These are phyloP conservation scores for Deinandra increscens DNA, from an alignment of 129 eudicot genomes.

Conservation along the genomic window DNA sequence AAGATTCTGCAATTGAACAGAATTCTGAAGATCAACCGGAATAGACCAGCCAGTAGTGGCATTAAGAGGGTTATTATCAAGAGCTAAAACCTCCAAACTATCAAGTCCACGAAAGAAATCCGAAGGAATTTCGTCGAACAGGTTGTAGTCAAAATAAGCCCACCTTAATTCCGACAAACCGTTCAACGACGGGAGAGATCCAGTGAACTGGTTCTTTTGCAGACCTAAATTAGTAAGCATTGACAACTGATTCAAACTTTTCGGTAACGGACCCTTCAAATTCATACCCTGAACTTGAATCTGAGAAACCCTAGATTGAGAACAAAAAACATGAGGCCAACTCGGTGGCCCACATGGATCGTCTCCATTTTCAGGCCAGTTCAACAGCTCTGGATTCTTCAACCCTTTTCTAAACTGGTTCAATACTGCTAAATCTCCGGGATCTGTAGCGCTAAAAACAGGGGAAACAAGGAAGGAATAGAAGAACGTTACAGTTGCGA, in stretches of 20 bases:
- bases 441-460: slow-evolving; percentile 65
- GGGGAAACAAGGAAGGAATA: slow-evolving; percentile 14
- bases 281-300: slow-evolving; percentile 75
- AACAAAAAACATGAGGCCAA: slow-evolving; percentile 72
- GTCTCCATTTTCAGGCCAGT: slow-evolving; percentile 67
- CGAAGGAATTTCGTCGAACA: slow-evolving; percentile 65
- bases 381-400: slow-evolving; percentile 72
- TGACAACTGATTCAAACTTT: slow-evolving; percentile 57
- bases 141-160: slow-evolving; percentile 75
- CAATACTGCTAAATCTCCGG: slow-evolving; percentile 63
- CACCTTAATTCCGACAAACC: slow-evolving; percentile 59
- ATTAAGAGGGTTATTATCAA: slow-evolving; percentile 75
- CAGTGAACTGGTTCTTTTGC: slow-evolving; percentile 70
- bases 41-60: slow-evolving; percentile 72
- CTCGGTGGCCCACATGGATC: slow-evolving; percentile 96
- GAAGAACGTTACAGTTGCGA: not conserved
- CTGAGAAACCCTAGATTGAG: slow-evolving; percentile 66
- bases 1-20: slow-evolving; percentile 62
- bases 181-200: slow-evolving; percentile 71
- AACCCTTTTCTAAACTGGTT: slow-evolving; percentile 71
- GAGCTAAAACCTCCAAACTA: slow-evolving; percentile 69
- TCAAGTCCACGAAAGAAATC: slow-evolving; percentile 80
- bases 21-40: slow-evolving; percentile 55
- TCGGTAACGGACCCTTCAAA: slow-evolving; percentile 74
- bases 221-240: slow-evolving; percentile 75